Conservation (phyloP, 1,284 basidiomycete species). For the Malassezia japonica region DNA sequence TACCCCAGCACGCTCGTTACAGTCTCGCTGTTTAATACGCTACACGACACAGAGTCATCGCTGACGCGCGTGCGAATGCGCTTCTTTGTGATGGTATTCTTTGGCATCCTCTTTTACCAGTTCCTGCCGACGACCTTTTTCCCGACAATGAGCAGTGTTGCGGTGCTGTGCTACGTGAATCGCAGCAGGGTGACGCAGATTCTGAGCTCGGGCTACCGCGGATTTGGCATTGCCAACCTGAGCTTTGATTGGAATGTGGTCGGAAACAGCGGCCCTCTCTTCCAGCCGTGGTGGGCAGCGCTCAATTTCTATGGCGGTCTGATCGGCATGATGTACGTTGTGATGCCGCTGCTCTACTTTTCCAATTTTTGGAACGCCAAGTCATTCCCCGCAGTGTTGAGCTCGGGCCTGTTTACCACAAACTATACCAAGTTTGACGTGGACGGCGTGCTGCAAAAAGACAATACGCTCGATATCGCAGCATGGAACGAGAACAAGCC, state of each 20-base stretch:
- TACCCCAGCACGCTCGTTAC: conserved; percentile 53
- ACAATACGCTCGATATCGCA: conserved; percentile 50
- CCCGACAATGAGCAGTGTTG: conserved; percentile 52
- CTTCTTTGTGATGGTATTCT: conserved; percentile 51
- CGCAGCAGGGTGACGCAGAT: conserved; percentile 28
- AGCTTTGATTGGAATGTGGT: conserved; percentile 53
- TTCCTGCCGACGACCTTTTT: conserved; percentile 53
- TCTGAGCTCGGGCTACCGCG: conserved; percentile 52
- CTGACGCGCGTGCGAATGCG: conserved; percentile 49
- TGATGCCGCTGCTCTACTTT: conserved; percentile 51
- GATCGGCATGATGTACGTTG: conserved; percentile 51
- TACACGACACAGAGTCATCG: conserved; percentile 49
- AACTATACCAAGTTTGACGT: conserved; percentile 33
- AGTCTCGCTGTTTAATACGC: conserved; percentile 53
- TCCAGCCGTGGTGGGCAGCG: conserved; percentile 53
- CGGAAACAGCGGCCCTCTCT: conserved; percentile 51
- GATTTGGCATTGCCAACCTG: conserved; percentile 53
- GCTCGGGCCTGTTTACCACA: conserved; percentile 49
- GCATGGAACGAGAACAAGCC: conserved; percentile 50
- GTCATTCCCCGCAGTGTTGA: conserved; percentile 48
- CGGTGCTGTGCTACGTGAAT: conserved; percentile 51
- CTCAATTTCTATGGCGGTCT: conserved; percentile 45
- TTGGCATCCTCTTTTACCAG: conserved; percentile 49
- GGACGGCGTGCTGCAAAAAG: conserved; percentile 27
- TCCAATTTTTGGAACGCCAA: conserved; percentile 51